Base-by-base conservation (phyloP, 179 eudicot species). In the Heliamphora pulchella region DNA sequence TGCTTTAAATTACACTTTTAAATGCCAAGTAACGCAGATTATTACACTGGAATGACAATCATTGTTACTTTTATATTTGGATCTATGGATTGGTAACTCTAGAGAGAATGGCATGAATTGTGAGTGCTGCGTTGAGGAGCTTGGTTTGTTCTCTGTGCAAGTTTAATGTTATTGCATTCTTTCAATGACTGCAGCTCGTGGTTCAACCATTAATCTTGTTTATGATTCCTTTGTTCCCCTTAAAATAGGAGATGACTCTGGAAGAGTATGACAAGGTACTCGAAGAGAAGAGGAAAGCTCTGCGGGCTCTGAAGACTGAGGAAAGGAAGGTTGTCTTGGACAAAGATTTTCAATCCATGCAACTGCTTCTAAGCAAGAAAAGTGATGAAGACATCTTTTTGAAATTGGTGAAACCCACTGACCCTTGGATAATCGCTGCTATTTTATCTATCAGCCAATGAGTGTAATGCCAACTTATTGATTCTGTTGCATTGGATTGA, bases 201-300 rank as follows among this genome's bases (percentile, higher is more conserved):
- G 17, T 4, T 1, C 47, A 66, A 31, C 31, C 31, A 31, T 31
- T 31, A 31, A 31, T 31, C 20, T 63, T 13, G 47, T 13, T 47
- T 59, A 2, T 59, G 15, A 0, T 17, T 68, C 43, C 6, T 31
- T 67, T 9, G 55, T 43, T 46, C 14, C 3, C 53, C 68, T 47
- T 20, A 57, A 0, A 54, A 50, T 18, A 96, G 99, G 93, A 96
- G 87, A 91, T 92, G 96, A 96, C 99, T 0, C 96, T 96, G 22
- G 98, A 94, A 75, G 99, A 96, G 83, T 96, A 94, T 84, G 89
- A 91, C 88, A 96, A 92, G 84, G 86, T 96, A 47, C 85, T 87
- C 78, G 99, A 94, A 86, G 99, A 92, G 87, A 96, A 92, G 87
- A 91, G 99, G 83, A 96, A 96, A 85, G 94, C 93, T n/a, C 78